Base-by-base conservation (phyloP, 176 grass and related monocot species). In the Oryza brachyantha region DNA sequence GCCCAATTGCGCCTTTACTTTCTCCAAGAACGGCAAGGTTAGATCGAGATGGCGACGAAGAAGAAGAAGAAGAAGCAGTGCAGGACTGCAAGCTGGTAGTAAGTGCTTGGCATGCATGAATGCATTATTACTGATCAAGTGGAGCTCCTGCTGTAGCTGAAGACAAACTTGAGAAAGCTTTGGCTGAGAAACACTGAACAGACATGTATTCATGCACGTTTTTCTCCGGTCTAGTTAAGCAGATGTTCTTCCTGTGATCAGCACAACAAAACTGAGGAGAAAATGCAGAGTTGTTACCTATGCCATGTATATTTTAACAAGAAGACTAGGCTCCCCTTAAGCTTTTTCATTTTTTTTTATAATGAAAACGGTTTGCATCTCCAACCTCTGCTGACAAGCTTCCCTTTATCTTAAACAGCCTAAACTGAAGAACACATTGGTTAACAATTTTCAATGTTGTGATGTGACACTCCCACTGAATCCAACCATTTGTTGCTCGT, bases 141-240 rank as follows among this genome's bases (percentile, higher is more conserved):
- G 71, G 71, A 60, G 37, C 43, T 75, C 34, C 40, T 79, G 58
- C 82, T 11, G 65, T 74, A 48, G 50, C 57, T 58, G 52, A 57
- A 22, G 52, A n/a, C 8, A 22, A 61, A 16, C 64, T 36, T 29
- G 68, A 29, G 48, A 76, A 50, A 59, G 19, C 83, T 64, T 50
- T 29, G 17, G 41, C 16, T 3, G 8, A 27, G 19, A 50, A 50
- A 16, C 31, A 31, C 74, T 27, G 52, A 9, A 24, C 52, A 0
- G n/a, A 57, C 1, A 2, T 55, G 12, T 24, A 57, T 45, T 22
- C n/a, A 10, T 57, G n/a, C n/a, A 57, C 13, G 52, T 57, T 57
- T 57, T 57, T 57, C 19, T 57, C 10, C 2, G 13, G 52, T 57
- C 7, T 24, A 22, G 10, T 24, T 24, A 57, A 57, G n/a, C 52